phyloP scores from a whole-genome alignment of 345 rosid species.

The Sapria himalayana region DNA sequence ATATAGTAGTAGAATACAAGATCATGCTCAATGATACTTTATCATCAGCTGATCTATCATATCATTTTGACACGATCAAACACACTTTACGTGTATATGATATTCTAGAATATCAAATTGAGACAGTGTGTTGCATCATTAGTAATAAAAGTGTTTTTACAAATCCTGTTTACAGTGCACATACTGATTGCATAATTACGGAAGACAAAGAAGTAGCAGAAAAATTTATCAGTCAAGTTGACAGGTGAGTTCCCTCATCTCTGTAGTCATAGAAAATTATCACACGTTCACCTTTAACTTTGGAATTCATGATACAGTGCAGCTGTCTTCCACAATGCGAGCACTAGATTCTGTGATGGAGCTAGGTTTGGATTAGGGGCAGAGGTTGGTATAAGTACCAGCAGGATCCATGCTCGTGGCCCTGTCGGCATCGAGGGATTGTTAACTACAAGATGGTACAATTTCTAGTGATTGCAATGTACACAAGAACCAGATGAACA shows the following conservation, averaged over 20 bases:
- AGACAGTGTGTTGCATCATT: no score
- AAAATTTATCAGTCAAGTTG: slow-evolving; percentile 58
- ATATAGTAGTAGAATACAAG: no score
- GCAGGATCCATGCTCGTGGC: slow-evolving; percentile 97
- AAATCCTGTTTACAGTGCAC: slow-evolving; percentile 39
- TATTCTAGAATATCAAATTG: no score
- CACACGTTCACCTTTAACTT: background rate
- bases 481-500: no score
- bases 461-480: no score
- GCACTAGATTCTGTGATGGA: slow-evolving; percentile 95
- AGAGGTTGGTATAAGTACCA: slow-evolving; percentile 97
- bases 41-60: no score
- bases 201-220: slow-evolving; percentile 60
- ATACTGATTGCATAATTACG: slow-evolving; percentile 79
- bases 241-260: slow-evolving; percentile 28
- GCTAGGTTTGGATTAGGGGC: slow-evolving; percentile 96
- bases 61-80: no score
- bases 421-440: slow-evolving; percentile 97
- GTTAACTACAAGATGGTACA: slow-evolving; percentile 86
- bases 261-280: background rate
- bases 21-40: no score
- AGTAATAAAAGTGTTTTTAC: no score
- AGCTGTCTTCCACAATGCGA: slow-evolving; percentile 96
- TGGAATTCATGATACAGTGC: slow-evolving; percentile 27
- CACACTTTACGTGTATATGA: no score